These are phyloP conservation scores for Mucor circinelloides DNA, from an alignment of 371 early-diverging fungal genomes.

Conservation along the genomic window DNA sequence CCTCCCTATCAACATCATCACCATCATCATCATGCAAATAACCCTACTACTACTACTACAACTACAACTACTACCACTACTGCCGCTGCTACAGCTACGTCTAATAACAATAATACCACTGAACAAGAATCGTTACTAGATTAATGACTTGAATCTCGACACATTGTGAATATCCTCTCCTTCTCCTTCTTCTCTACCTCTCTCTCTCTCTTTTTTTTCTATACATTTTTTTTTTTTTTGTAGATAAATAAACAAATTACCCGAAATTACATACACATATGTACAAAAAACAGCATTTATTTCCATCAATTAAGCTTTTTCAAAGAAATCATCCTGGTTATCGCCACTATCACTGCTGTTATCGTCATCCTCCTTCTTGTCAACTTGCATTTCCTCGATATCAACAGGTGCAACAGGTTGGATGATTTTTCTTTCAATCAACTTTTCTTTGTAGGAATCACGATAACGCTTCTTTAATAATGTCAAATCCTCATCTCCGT, in stretches of 20 bases:
- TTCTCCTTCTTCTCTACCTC: background rate
- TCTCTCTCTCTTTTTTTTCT: background rate
- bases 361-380: slow-evolving; percentile 7
- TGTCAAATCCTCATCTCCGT: slow-evolving; percentile 28
- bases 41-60: background rate
- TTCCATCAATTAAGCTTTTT: slow-evolving; percentile 14
- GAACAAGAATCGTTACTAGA: background rate
- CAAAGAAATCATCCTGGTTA: slow-evolving; percentile 34
- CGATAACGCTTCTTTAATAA: slow-evolving; percentile 33
- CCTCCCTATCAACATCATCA: slow-evolving; percentile 14
- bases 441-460: slow-evolving; percentile 30
- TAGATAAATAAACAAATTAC: background rate
- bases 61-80: no score
- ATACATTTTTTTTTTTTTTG: background rate
- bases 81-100: background rate
- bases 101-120: background rate
- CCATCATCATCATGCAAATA: background rate
- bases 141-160: background rate
- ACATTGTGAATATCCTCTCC: slow-evolving; percentile 3
- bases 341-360: background rate
- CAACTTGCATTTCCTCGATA: slow-evolving; percentile 9
- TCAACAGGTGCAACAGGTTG: slow-evolving; percentile 22
- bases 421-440: slow-evolving; percentile 28
- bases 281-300: background rate
- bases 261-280: background rate